A percentile compares a stretch with the other conserved stretches of the same genome.
These are phyloP conservation scores for Zymoseptoria ardabiliae DNA, from an alignment of 2,329 filamentous ascomycete species.

Conservation along the genomic window DNA sequence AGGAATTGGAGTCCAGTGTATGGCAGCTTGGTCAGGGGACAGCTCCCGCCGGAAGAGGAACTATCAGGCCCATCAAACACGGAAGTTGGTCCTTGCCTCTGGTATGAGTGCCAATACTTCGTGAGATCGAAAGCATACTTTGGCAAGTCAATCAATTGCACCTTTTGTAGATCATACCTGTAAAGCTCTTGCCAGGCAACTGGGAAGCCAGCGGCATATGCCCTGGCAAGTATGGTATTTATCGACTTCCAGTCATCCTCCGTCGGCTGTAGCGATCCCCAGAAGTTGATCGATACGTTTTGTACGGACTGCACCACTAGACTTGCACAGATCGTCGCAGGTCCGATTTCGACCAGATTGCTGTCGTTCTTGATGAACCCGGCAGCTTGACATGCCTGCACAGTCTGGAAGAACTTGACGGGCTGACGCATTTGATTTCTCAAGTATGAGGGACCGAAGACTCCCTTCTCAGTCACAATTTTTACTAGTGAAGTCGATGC, in stretches of 20 bases:
- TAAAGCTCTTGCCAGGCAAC: constrained; percentile 60
- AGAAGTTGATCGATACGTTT: too few relatives aligned
- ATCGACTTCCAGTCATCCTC: constrained; percentile 43
- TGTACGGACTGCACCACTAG: neutral
- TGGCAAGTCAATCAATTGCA: constrained; percentile 47
- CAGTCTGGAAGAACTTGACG: too few relatives aligned
- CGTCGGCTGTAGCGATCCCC: neutral
- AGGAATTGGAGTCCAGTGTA: too few relatives aligned
- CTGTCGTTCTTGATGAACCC: constrained; percentile 31
- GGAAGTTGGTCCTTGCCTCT: too few relatives aligned
- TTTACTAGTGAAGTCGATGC: constrained; percentile 19
- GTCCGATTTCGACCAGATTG: constrained; percentile 41
- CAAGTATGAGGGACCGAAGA: too few relatives aligned
- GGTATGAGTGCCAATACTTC: constrained; percentile 33
- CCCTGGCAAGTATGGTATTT: constrained; percentile 37
- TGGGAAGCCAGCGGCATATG: constrained; percentile 51
- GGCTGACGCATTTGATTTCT: too few relatives aligned
- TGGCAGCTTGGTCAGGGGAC: too few relatives aligned
- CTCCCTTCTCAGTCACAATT: too few relatives aligned
- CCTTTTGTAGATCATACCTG: constrained; percentile 42
- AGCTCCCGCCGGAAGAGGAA: too few relatives aligned
- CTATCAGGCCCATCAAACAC: too few relatives aligned
- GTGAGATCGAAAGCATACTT: constrained; percentile 30
- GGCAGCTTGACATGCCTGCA: too few relatives aligned
- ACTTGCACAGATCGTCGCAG: constrained; percentile 11